Evolutionary conservation across 2,329 filamentous ascomycete genomes (phyloP).

Genomic region (Fusarium metavorans): DNA sequence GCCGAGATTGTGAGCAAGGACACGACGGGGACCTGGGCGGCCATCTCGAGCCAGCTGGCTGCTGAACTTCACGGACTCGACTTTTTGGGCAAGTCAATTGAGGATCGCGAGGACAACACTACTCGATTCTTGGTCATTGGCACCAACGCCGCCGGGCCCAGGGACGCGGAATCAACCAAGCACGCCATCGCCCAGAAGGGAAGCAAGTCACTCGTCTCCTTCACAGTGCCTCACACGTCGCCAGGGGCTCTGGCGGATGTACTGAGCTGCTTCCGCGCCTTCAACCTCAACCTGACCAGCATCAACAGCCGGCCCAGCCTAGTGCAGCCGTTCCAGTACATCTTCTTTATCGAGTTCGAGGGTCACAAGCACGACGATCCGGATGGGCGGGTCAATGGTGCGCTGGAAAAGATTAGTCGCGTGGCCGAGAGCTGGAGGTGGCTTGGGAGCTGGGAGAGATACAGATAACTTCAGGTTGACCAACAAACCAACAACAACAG

Average conservation of each 20-base stretch:
- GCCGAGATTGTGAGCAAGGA: constrained; percentile 79
- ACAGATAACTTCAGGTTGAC: constrained; percentile 39
- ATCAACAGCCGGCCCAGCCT: constrained; percentile 89
- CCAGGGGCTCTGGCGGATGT: constrained; percentile 88
- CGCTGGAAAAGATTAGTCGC: constrained; percentile 67
- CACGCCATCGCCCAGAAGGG: constrained; percentile 42
- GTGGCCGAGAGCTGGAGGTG: constrained; percentile 75
- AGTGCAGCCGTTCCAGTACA: constrained; percentile 83
- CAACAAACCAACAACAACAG: constrained; percentile 29
- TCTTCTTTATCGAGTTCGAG: constrained; percentile 94
- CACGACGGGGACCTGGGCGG: constrained; percentile 72
- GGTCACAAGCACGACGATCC: constrained; percentile 66
- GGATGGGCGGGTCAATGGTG: constrained; percentile 69
- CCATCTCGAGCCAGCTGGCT: constrained; percentile 82
- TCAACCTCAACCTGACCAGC: constrained; percentile 85
- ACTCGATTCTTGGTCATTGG: constrained; percentile 81
- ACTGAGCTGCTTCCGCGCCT: constrained; percentile 80
- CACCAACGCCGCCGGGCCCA: constrained; percentile 45
- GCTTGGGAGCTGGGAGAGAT: constrained; percentile 74
- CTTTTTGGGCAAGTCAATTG: constrained; percentile 76
- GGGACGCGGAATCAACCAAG: constrained; percentile 43
- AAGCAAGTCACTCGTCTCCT: constrained; percentile 82
- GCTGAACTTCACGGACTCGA: constrained; percentile 76
- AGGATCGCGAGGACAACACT: constrained; percentile 81
- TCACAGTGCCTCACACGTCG: constrained; percentile 81